phyloP scores from a whole-genome alignment of 805 yeast species.

The Kurtzmaniella fragi region DNA sequence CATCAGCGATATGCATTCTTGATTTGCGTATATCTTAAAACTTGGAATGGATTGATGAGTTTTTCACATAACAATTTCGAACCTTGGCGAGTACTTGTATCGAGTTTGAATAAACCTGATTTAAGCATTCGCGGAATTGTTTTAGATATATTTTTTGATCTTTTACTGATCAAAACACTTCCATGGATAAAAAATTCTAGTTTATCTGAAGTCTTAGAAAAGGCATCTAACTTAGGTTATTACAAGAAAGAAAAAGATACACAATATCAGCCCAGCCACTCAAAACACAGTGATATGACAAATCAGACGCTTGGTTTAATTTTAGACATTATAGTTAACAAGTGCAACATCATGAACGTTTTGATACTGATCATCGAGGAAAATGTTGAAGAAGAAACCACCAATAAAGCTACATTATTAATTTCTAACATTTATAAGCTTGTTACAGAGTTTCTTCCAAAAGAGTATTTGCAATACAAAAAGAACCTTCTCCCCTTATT shows the following conservation, averaged over 20 bases:
- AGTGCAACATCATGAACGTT: conserved; percentile 47
- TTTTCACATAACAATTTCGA: conserved; percentile 53
- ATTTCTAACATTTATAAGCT: conserved; percentile 57
- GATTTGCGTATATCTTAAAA: conserved; percentile 56
- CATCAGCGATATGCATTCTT: conserved; percentile 58
- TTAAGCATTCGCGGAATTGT: conserved; percentile 54
- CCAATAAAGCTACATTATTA: conserved; percentile 58
- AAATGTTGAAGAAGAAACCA: conserved; percentile 39
- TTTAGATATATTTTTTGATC: conserved; percentile 66
- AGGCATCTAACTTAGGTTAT: conserved; percentile 10
- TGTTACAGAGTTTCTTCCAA: conserved; percentile 52
- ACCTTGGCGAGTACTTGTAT: conserved; percentile 52
- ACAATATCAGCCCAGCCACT: conserved; percentile 10
- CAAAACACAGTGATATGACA: conserved; percentile 9
- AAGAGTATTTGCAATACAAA: conserved; percentile 24
- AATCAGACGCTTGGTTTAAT: conserved; percentile 68
- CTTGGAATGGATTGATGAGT: conserved; percentile 72
- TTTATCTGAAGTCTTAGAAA: conserved; percentile 3
- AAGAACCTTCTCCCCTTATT: conserved; percentile 5
- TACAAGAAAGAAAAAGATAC: conserved; percentile 10
- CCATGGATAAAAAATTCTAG: conserved; percentile 40
- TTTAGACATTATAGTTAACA: conserved; percentile 46
- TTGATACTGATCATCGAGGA: conserved; percentile 40
- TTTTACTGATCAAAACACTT: conserved; percentile 54
- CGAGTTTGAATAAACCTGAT: conserved; percentile 58